Evolutionary conservation across 768 basidiomycete genomes (phyloP), one percentile per base, ranked within the genome.

Genomic region (Boletus speciosus): DNA sequence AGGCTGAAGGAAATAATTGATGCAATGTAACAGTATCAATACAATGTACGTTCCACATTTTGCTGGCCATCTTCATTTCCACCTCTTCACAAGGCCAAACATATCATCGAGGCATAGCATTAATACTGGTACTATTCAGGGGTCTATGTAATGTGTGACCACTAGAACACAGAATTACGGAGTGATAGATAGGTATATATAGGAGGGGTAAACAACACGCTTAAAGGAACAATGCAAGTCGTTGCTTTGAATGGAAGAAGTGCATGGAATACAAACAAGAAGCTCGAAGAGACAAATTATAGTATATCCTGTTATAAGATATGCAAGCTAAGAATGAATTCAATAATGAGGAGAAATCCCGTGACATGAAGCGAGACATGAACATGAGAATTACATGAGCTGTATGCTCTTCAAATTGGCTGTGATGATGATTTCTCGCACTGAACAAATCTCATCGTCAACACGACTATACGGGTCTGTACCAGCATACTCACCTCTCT

Each of bases 1-100:
- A 77, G 78, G 63, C 76, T 98, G 66, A 90, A 95, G 76, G 83
- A 80, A 61, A 79, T 93, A 53, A 92, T 98, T 56, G 92, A 94
- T 64, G 80, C 77, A 57, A 91, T 90, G 88, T 89, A 76, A 82
- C 39, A 45, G 37, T 60, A 57, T 40, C 52, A 27, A 43, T 40
- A 47, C 39, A 51, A 56, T 64, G 45, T 61, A 64, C 55, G 57
- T 57, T 54, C 29, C 35, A 46, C 15, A n/a, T 38, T 41, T 36
- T 37, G 41, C 45, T 40, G 9, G 19, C 46, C 31, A 14, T 39
- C 34, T 41, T 43, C 19, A 21, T 29, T 42, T 4, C 16, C 27
- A 25, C 21, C 31, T 16, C 31, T 15, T 29, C 34, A 32, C n/a
- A 23, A n/a, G 8, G 25, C 23, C 23, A 49, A 35, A 12, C 37